phyloP scores from a whole-genome alignment of 2,329 filamentous ascomycete species.

The Aspergillus calidoustus region DNA sequence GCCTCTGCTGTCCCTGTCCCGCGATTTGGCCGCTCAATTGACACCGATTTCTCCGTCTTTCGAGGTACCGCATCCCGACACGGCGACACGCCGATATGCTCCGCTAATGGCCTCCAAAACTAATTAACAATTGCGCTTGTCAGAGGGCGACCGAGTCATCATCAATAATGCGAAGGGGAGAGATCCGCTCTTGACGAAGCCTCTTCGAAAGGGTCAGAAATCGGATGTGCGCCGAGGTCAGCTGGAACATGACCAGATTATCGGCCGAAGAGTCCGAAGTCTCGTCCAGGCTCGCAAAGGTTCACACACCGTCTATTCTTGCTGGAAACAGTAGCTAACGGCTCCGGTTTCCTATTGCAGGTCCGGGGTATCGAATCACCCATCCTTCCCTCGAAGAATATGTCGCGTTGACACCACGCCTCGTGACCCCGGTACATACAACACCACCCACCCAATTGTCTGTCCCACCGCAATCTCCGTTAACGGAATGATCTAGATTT shows the following conservation, averaged over 20 bases:
- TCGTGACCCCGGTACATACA: constrained; percentile 71
- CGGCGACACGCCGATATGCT: neutral
- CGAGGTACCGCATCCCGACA: constrained; percentile 33
- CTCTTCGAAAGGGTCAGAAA: constrained; percentile 43
- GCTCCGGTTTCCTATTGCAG: constrained; percentile 29
- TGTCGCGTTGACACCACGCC: constrained; percentile 66
- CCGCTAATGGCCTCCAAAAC: neutral
- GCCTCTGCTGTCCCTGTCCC: constrained; percentile 21
- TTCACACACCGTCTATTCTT: constrained; percentile 18
- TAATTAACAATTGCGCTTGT: constrained; percentile 1
- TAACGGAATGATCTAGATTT: constrained; percentile 57
- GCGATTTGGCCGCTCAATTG: constrained; percentile 34
- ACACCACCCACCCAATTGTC: neutral
- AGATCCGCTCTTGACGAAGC: constrained; percentile 47
- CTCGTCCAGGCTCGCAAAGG: constrained; percentile 60
- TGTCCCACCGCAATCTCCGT: neutral
- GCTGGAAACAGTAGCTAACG: neutral
- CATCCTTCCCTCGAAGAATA: constrained; percentile 75
- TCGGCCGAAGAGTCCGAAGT: constrained; percentile 66
- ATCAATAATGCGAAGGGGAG: constrained; percentile 37
- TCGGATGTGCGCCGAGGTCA: constrained; percentile 41
- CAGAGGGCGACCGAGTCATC: constrained; percentile 51
- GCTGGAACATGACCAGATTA: constrained; percentile 59
- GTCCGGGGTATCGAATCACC: constrained; percentile 59
- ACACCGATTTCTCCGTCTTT: constrained; percentile 46